Evolutionary conservation across 257 asterid species (phyloP).

Genomic region (Anisodus tanguticus): DNA sequence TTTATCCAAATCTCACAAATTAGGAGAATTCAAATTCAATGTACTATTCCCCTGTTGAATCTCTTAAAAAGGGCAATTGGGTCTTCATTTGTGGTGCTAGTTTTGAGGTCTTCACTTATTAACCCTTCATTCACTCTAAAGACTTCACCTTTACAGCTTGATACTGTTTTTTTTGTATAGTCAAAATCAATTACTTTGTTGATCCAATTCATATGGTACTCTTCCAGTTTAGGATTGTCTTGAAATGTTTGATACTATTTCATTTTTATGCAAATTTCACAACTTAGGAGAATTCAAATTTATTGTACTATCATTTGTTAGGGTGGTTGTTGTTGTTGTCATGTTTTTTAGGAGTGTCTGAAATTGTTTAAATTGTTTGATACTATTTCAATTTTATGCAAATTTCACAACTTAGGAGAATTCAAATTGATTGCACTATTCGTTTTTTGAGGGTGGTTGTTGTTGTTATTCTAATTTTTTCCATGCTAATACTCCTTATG

Average conservation of each 20-base stretch:
- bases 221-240: background rate
- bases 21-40: background rate
- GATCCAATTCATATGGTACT: background rate
- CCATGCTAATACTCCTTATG: no score
- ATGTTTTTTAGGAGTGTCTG: no score
- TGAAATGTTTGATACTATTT: background rate
- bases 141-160: background rate
- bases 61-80: constrained; percentile 82
- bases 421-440: background rate
- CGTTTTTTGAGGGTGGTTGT: no score
- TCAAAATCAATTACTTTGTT: background rate
- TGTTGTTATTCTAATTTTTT: no score
- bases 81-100: constrained; percentile 97
- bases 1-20: background rate
- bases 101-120: constrained; percentile 60
- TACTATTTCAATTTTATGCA: background rate
- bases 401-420: background rate
- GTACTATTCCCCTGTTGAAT: constrained; percentile 56
- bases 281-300: background rate
- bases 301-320: no score
- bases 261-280: background rate
- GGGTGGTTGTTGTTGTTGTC: no score
- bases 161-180: background rate
- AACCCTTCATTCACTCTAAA: background rate
- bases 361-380: background rate